Conservation (phyloP, 2,329 filamentous ascomycete species). For the Venturiaceae sp. region DNA sequence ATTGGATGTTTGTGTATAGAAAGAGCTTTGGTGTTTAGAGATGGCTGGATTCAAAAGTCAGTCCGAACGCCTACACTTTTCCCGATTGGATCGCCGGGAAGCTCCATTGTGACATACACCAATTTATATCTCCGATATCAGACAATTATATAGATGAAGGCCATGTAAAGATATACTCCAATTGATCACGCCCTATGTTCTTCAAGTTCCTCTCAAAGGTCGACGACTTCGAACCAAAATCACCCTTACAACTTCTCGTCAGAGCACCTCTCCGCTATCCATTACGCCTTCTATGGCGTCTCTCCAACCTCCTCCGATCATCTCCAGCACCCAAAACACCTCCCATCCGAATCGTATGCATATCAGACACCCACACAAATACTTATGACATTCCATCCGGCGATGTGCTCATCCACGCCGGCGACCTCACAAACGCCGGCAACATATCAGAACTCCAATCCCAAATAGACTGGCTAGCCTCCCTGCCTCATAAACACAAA, state of each 20-base stretch:
- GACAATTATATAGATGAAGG: too few species aligned
- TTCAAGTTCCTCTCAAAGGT: background rate
- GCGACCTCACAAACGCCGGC: constrained; percentile 71
- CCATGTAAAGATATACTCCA: too few species aligned
- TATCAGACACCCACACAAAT: constrained; percentile 78
- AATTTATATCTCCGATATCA: too few species aligned
- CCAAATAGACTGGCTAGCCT: constrained; percentile 75
- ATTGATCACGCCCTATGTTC: background rate
- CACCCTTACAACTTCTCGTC: background rate
- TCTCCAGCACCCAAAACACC: constrained; percentile 47
- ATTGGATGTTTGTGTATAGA: too few species aligned
- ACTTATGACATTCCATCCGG: constrained; percentile 57
- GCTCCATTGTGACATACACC: too few species aligned
- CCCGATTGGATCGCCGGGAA: too few species aligned
- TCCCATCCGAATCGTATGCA: constrained; percentile 68
- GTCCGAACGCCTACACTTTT: too few species aligned
- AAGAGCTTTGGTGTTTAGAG: too few species aligned
- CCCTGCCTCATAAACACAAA: constrained; percentile 68
- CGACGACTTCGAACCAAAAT: background rate
- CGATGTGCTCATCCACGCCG: constrained; percentile 82
- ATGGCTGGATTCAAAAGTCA: too few species aligned
- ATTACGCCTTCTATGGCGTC: constrained; percentile 12
- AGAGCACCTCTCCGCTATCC: background rate
- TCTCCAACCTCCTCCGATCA: constrained; percentile 60
- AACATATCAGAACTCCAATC: constrained; percentile 63